Base-by-base conservation (phyloP, 2,329 filamentous ascomycete species). In the Fonsecaea erecta region DNA sequence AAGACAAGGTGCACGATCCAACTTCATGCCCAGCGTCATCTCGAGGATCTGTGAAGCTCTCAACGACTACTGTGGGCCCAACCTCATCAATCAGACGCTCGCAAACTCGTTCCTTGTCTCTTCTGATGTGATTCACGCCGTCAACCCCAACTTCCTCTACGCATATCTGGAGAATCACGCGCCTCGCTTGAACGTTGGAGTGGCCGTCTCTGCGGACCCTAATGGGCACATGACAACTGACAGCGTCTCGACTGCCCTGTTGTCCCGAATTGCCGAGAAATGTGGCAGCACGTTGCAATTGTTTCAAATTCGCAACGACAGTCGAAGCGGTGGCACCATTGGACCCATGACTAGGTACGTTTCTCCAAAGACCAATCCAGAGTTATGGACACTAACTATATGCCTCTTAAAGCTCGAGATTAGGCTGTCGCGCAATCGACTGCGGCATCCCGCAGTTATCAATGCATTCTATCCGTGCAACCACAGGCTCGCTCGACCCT, bases 211-310 rank as follows among this genome's bases (percentile, higher is more conserved):
- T 52, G 87, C 88, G 24, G 94, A 98, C 78, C 87, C 88, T 58
- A 97, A 97, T 74, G 95, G 92, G 3, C 92, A 98, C 80, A 97
- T 97, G 91, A 97, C 94, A 2, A 97, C 94, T 2, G 93, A 98
- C 75, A 88, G 89, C 62, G 87, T 97, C 18, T 95, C 91, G 11
- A 91, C 91, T 3, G 88, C 92, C 3, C 86, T 98, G 66, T 81
- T 98, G 37, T 86, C 89, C 71, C 86, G 91, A 28, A 86, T 96
- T 43, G 93, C 92, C 7, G 88, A 93, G 71, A 88, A 91, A 65
- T 85, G 83, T 67, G 91, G 83, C 57, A 87, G 86, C 63, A 86
- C 84, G 54, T 83, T 96, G 60, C 95, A 98, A 79, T 82, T 90
- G 5, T 98, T 98, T 84, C 93, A 96, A 83, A 98, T 98, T 76